Evolutionary conservation across 1,284 basidiomycete genomes (phyloP).

Genomic region (Agaricales sp.): DNA sequence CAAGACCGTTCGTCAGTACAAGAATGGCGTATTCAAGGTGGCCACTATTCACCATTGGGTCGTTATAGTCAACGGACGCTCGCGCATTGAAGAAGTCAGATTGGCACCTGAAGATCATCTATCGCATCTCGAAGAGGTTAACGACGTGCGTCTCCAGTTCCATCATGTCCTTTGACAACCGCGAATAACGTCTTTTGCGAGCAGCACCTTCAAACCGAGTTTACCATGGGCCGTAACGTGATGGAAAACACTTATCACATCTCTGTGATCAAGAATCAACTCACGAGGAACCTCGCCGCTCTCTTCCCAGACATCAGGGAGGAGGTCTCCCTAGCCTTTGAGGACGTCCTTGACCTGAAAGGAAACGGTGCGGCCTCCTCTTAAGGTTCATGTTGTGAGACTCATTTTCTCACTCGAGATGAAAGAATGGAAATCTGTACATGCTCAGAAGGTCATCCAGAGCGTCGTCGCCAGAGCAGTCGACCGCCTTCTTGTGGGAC

Average conservation of each 20-base stretch:
- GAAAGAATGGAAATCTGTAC: conserved; percentile 15
- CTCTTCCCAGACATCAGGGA: conserved; percentile 26
- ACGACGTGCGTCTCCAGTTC: conserved; percentile 18
- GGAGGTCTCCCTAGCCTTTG: conserved; percentile 24
- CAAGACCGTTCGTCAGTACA: no score
- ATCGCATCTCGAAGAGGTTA: conserved; percentile 23
- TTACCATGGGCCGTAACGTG: conserved; percentile 25
- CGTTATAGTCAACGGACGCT: conserved; percentile 21
- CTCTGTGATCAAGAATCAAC: conserved; percentile 21
- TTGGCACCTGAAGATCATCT: conserved; percentile 25
- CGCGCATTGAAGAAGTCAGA: conserved; percentile 26
- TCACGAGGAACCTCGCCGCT: conserved; percentile 25
- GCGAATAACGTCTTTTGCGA: conserved; percentile 10
- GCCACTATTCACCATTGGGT: conserved; percentile 6
- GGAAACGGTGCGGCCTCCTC: conserved; percentile 4
- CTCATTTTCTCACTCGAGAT: no score
- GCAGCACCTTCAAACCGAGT: conserved; percentile 25
- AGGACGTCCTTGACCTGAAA: conserved; percentile 9
- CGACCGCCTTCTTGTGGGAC: conserved; percentile 22
- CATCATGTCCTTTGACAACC: conserved; percentile 4
- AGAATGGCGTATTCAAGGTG: conserved; percentile 5
- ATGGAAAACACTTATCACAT: conserved; percentile 26
- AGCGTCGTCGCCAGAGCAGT: conserved; percentile 15
- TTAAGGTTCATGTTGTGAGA: conserved; percentile 14
- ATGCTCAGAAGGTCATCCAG: conserved; percentile 12